Evolutionary conservation across 1,284 basidiomycete genomes (phyloP).

Genomic region (Austroboletus rostrupii): DNA sequence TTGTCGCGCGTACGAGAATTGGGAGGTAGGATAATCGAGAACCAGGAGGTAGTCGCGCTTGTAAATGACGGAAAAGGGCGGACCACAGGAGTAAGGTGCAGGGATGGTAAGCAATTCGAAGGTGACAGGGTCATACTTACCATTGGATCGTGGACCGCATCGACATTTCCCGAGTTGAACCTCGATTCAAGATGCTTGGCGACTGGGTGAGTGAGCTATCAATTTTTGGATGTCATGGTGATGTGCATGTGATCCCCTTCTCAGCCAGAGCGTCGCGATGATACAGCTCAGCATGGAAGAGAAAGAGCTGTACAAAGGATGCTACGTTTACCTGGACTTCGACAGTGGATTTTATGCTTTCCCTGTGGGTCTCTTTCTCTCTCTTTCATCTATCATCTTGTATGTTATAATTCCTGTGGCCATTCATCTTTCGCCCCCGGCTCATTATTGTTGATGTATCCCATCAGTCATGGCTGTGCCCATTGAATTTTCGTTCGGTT

Average conservation of each 20-base stretch:
- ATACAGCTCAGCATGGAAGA: constrained; percentile 74
- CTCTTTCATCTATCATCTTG: neutral
- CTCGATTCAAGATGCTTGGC: constrained; percentile 54
- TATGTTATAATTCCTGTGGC: neutral
- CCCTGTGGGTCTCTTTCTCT: constrained; percentile 49
- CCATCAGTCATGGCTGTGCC: too few relatives aligned
- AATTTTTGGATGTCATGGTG: neutral
- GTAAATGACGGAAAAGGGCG: constrained; percentile 33
- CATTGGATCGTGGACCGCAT: constrained; percentile 81
- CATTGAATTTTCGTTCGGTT: too few relatives aligned
- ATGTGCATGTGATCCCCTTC: neutral
- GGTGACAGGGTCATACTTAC: constrained; percentile 65
- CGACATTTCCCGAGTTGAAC: constrained; percentile 61
- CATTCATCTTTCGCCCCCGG: neutral
- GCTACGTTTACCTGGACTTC: constrained; percentile 74
- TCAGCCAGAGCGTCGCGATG: constrained; percentile 73
- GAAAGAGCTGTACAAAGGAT: constrained; percentile 52
- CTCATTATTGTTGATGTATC: too few relatives aligned
- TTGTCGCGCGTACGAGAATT: constrained; percentile 53
- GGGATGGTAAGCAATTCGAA: constrained; percentile 52
- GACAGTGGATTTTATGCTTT: constrained; percentile 70
- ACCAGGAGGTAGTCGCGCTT: constrained; percentile 55
- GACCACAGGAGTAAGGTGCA: constrained; percentile 62
- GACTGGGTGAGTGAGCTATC: constrained; percentile 53
- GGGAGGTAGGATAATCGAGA: constrained; percentile 60